Evolutionary conservation across 768 basidiomycete genomes (phyloP), one percentile per base, ranked within the genome.

Genomic region (Suillus paluster): DNA sequence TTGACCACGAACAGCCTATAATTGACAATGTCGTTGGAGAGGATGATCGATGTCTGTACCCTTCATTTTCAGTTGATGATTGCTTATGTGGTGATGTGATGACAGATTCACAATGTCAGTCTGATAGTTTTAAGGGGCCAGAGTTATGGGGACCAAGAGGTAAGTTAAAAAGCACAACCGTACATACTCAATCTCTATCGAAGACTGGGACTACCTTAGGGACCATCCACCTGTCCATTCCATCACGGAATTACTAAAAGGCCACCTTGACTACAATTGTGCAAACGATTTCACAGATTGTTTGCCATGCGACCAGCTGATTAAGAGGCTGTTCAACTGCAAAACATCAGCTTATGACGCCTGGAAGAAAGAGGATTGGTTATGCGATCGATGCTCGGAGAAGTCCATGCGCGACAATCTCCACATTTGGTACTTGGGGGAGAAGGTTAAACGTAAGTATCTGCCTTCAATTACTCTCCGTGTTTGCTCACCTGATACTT

Each of bases 301-400:
- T n/a, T 56, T 42, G 11, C 63, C 63, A 5, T 42, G 67, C 27
- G 23, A 61, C 19, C 56, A 57, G 39, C 52, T 66, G 23, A 57
- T 71, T 1, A 44, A 44, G 4, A 61, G 64, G 38, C 8, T 71
- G 4, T 63, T 66, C 58, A 62, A 64, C 50, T 49, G 67, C 42
- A 60, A 65, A 34, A 70, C 65, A 19, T 30, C 41, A n/a, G 27
- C 6, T 15, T 71, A 71, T 66, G 59, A 23, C 41, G 12, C 66
- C 58, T 77, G 75, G 77, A 50, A 66, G 21, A 69, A 68, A 46
- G 65, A 67, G 19, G 72, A 75, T 23, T 72, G 73, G 67, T n/a
- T 77, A 17, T 78, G 77, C 61, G 65, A 66, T 58, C n/a, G 49
- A 1, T 77, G 76, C 59, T 67, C 78, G 54, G 56, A 41, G 7